Evolutionary conservation across 176 grass and related monocot species (phyloP), one percentile per base, ranked within the genome.

Genomic region (Eleusine coracana): DNA sequence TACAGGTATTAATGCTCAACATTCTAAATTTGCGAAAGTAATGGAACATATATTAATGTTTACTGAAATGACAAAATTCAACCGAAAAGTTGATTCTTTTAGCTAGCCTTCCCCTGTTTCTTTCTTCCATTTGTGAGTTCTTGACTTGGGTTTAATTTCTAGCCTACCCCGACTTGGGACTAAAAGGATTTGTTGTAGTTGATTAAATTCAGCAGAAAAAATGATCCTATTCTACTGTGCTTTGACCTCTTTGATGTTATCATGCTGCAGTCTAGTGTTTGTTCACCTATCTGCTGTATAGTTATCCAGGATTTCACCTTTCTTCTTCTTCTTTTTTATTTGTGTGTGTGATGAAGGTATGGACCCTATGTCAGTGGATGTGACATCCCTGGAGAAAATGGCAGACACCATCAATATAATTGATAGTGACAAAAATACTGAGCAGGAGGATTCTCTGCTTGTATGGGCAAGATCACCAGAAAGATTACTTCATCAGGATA

Each of bases 401-500:
- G 84, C 81, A 42, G 84, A 86, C 15, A 48, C 58, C 1, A 65
- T 86, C 58, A 78, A 89, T 50, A 79, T 80, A 78, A 66, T 74
- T 75, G 79, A 91, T 72, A 42, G 56, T 63, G 76, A 73, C 70
- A 86, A 89, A 91, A 83, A 75, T 45, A 71, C 42, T 0, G 56
- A 86, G 21, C 91, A 82, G 66, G 88, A 93, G 49, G 82, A 84
- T 68, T 91, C 88, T 67, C 63, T 91, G 5, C 91, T 97, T 73
- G 72, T 83, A 51, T 93, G 90, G 90, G 90, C 95, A 86, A 90
- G 86, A 66, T 95, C 92, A 62, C 92, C 95, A 73, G 92, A 98
- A 66, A 91, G 93, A 74, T 78, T 98, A 73, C 88, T 98, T 82
- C 92, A 95, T 75, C 90, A 94, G 84, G 95, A 95, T 81, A 94